Base-by-base conservation (phyloP, 2,329 filamentous ascomycete species). In the Trichoderma sp. region DNA sequence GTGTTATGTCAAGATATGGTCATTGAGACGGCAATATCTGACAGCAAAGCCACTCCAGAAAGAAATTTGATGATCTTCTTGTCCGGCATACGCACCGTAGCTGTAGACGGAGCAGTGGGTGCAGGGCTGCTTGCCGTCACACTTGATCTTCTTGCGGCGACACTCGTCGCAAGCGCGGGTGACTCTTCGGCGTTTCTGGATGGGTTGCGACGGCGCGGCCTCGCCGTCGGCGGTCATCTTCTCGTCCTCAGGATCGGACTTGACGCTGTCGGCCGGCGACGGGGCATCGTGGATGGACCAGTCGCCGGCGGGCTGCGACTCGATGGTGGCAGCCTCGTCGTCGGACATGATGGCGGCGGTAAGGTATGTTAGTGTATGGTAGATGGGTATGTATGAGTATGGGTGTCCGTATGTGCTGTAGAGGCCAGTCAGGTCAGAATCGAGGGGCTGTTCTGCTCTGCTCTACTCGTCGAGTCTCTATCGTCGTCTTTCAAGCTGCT, bases 101-200 rank as follows among this genome's bases (percentile, higher is more conserved):
- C 94, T 97, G 81, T 99, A 99, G 61, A 98, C 94, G 13, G 94
- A 97, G 80, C 96, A 99, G 80, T 98, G 96, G 0, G 94, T 97
- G 81, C 92, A 96, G 11, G 92, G 92, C 78, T 94, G 92, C 79
- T 94, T 93, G 74, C 92, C 92, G 78, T 94, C 92, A 75, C 92
- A 95, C 78, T 94, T 95, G 76, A 95, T 95, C 80, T 95, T 95
- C 79, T 95, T 95, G 73, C 92, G 87, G 69, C 92, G 87, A 77
- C 92, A 95, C 79, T 94, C 91, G 75, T 94, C 92, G 80, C 92
- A 95, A 52, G 92, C 92, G 74, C 92, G 86, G 24, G 92, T 94
- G 56, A 95, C 92, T 76, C 92, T 86, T 68, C 92, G 86, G 71
- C 92, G 86, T 78, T 95, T 94, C 77, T 94, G 92, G 70, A 92